Conservation (phyloP, 345 rosid species). For the Acer yangbiense region DNA sequence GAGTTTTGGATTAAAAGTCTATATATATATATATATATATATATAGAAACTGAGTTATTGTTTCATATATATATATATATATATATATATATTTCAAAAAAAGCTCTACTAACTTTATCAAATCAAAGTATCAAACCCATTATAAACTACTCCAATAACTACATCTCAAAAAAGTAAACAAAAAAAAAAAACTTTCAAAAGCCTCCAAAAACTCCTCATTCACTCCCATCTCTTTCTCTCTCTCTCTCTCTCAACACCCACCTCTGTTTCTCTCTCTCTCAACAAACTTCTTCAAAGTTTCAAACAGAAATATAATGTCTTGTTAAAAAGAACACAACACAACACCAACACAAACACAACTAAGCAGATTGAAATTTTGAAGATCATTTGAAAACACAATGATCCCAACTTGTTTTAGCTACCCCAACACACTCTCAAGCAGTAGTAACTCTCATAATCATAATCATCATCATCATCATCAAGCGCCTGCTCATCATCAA, state of each 20-base stretch:
- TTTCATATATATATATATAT: background rate
- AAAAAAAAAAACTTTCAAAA: slow-evolving; percentile 9
- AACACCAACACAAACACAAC: background rate
- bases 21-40: no score
- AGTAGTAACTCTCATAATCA: slow-evolving; percentile 15
- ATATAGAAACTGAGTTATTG: no score
- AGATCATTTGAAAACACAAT: slow-evolving; percentile 27
- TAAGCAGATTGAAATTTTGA: background rate
- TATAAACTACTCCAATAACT: background rate
- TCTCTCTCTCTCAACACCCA: background rate
- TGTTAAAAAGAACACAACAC: background rate
- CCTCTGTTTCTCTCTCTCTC: background rate
- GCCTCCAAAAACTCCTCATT: slow-evolving; percentile 16
- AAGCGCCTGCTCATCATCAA: slow-evolving; percentile 34
- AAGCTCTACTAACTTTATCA: background rate
- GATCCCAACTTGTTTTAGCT: slow-evolving; percentile 57
- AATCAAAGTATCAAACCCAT: slow-evolving; percentile 6
- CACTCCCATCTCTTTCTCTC: slow-evolving; percentile 17
- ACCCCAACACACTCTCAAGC: slow-evolving; percentile 37
- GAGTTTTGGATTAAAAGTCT: no score
- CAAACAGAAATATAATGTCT: background rate
- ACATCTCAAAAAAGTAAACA: background rate
- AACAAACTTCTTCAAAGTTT: background rate
- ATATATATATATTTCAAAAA: background rate
- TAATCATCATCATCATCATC: slow-evolving; percentile 1